Percentiles rank a stretch among this genome's conserved stretches.
These are phyloP conservation scores for Saturnispora ahearnii DNA, from an alignment of 805 yeast genomes.

Conservation along the genomic window DNA sequence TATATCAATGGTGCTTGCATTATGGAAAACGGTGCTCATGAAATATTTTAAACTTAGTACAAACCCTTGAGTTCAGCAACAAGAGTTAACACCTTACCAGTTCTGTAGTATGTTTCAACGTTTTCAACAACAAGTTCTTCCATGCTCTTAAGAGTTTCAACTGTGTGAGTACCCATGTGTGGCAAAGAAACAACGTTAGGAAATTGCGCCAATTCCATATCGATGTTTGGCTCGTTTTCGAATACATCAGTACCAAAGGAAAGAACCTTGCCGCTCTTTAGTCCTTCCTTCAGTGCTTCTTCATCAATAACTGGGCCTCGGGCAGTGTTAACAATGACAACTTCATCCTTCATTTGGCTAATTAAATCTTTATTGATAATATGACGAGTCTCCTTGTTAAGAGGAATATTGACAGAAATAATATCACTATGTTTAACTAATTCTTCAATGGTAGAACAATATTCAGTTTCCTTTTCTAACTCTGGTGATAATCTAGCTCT, in stretches of 20 bases:
- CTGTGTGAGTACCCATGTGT: conserved; percentile 81
- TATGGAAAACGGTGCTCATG: too few relatives aligned
- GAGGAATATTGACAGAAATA: conserved; percentile 67
- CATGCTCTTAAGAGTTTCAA: conserved; percentile 70
- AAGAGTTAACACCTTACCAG: conserved; percentile 62
- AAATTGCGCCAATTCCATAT: conserved; percentile 47
- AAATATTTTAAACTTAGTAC: conserved; percentile 9
- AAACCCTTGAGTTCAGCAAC: conserved; percentile 61
- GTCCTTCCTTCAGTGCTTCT: conserved; percentile 41
- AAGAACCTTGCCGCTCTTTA: conserved; percentile 58
- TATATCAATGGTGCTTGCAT: neutral
- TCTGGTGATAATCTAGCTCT: conserved; percentile 51
- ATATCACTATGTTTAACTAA: conserved; percentile 57
- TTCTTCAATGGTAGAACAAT: conserved; percentile 58
- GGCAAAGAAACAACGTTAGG: conserved; percentile 74
- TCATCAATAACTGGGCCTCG: conserved; percentile 82
- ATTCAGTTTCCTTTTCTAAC: conserved; percentile 59
- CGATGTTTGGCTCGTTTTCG: conserved; percentile 63
- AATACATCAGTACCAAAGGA: conserved; percentile 69
- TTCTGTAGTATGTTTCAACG: conserved; percentile 42
- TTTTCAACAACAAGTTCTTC: conserved; percentile 71
- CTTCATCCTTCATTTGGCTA: conserved; percentile 68
- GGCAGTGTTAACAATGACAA: conserved; percentile 76
- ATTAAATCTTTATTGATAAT: conserved; percentile 53
- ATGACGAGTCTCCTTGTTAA: conserved; percentile 64